These are phyloP conservation scores for Thalassiosira ordinaria DNA, from an alignment of 352 stramenopile species.

Conservation along the genomic window DNA sequence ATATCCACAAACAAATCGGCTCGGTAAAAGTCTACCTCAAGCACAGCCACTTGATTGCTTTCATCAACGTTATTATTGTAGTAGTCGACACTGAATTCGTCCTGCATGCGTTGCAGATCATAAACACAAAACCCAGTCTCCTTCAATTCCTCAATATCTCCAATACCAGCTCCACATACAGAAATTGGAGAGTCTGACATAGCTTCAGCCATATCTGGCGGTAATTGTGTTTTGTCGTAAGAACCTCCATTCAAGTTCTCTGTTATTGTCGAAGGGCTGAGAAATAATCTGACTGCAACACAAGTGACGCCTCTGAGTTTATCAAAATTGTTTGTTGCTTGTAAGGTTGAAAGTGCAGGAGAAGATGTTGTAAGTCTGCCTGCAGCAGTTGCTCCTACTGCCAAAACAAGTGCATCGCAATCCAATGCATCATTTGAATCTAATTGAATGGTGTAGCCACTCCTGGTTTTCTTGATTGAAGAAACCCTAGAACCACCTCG, in stretches of 20 bases:
- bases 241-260: conserved; percentile 46
- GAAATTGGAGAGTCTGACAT: conserved; percentile 78
- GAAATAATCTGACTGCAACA: conserved; percentile 77
- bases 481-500: conserved; percentile 60
- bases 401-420: conserved; percentile 78
- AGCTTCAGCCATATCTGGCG: conserved; percentile 52
- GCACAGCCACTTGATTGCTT: conserved; percentile 50
- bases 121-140: conserved; percentile 86
- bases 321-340: conserved; percentile 60
- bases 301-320: conserved; percentile 79
- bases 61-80: conserved; percentile 21
- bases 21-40: conserved; percentile 84
- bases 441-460: conserved; percentile 37
- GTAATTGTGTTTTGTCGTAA: conserved; percentile 49
- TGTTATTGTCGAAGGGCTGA: conserved; percentile 47
- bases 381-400: conserved; percentile 69
- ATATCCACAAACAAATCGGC: conserved; percentile 73
- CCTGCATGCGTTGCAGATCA: conserved; percentile 79
- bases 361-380: conserved; percentile 60
- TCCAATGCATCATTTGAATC: conserved; percentile 37
- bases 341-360: conserved; percentile 52
- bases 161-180: conserved; percentile 76
- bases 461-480: conserved; percentile 38
- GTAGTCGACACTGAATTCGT: conserved; percentile 63
- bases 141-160: conserved; percentile 61